Base-by-base conservation (phyloP, 2,329 filamentous ascomycete species). In the Stemphylium beticola region DNA sequence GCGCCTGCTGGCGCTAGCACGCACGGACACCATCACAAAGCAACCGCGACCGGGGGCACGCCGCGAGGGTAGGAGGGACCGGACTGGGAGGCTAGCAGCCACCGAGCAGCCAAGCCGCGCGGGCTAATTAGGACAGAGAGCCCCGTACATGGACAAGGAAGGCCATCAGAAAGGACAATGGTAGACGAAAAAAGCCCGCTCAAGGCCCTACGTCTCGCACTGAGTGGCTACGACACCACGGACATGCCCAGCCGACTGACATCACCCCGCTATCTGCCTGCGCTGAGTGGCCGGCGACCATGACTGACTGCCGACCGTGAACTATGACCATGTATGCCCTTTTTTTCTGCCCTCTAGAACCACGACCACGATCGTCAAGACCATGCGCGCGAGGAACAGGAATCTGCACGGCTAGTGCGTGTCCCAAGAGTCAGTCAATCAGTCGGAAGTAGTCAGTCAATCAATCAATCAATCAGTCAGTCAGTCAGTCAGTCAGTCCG, bases 1-100 rank as follows among this genome's bases (percentile, higher is more conserved):
- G 67, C 67, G 68, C 65, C 66, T 64, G 53, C 64, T 61, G 50
- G 54, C 47, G 51, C 59, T 56, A 61, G 58, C 31, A 41, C 41
- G 64, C 53, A 68, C 65, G 55, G 65, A 61, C 55, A 26, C 37
- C 40, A 45, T 49, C 54, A 62, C 58, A 61, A 61, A 62, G 62
- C 62, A 64, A 50, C 45, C 58, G 59, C 61, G 57, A 55, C 55
- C 58, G 55, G 58, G 59, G 59, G 43, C 37, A 33, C 41, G 31
- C 22, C 50, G 41, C 44, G 40, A 29, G 42, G 46, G 45, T 22
- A 50, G 39, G 48, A 34, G 53, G 40, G 52, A 55, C 52, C 40
- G 44, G 43, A 45, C 43, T 18, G 43, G 33, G 32, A 41, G 36
- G 51, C 38, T 22, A 40, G 38, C 38, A 26, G 22, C 39, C 39